Evolutionary conservation across 2,329 filamentous ascomycete species (phyloP).

Genomic region (Epichloe elymi): DNA sequence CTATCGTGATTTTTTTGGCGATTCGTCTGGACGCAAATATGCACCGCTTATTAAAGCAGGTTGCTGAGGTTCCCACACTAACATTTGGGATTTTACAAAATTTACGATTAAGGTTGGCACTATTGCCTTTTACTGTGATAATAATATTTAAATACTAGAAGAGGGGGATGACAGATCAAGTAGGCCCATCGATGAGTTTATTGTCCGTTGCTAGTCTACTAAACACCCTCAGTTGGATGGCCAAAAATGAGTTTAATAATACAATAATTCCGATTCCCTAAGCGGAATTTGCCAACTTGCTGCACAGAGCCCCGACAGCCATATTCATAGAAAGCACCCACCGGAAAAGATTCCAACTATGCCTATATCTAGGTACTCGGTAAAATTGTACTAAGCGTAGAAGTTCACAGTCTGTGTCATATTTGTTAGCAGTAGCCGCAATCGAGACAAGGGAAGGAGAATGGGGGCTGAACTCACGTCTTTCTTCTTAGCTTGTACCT

Average conservation of each 20-base stretch:
- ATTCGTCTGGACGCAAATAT: too few relatives aligned
- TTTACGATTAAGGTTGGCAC: too few relatives aligned
- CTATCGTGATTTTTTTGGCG: too few relatives aligned
- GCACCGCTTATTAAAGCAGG: too few relatives aligned
- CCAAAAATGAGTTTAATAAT: background rate
- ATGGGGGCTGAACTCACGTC: slow-evolving; percentile 38
- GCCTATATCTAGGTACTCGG: background rate
- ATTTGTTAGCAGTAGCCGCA: slow-evolving; percentile 2
- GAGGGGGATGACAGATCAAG: too few relatives aligned
- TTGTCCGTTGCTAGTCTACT: background rate
- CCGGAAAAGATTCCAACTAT: background rate
- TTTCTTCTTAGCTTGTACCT: slow-evolving; percentile 95
- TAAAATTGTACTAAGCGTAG: slow-evolving; percentile 27
- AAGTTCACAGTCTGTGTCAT: slow-evolving; percentile 40
- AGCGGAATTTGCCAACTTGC: background rate
- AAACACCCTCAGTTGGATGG: background rate
- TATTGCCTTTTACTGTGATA: too few relatives aligned
- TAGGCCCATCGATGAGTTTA: background rate
- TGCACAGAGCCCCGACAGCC: background rate
- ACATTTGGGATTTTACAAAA: too few relatives aligned
- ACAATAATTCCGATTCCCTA: background rate
- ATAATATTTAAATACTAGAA: too few relatives aligned
- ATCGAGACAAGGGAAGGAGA: too few relatives aligned
- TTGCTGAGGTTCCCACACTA: too few relatives aligned
- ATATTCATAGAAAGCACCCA: background rate